phyloP scores from a whole-genome alignment of 257 asterid genomes.

The Knoxia roxburghii region DNA sequence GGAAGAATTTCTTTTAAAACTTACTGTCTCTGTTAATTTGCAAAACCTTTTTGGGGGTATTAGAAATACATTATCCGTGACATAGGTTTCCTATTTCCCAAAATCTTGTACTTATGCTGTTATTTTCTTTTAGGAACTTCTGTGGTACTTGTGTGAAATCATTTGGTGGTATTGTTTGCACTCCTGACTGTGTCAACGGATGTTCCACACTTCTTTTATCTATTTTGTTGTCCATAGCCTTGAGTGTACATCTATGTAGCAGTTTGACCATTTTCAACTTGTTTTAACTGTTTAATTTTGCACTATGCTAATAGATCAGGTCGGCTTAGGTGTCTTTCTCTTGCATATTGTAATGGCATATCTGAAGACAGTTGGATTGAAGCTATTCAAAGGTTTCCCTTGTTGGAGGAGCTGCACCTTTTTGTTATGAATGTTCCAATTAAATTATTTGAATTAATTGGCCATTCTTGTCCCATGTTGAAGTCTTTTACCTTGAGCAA shows the following conservation, averaged over 20 bases:
- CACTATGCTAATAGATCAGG: conserved; percentile 26
- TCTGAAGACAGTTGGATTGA: conserved; percentile 16
- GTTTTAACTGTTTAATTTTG: background rate
- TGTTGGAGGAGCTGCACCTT: conserved; percentile 50
- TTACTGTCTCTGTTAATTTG: background rate
- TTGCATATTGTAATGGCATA: conserved; percentile 20
- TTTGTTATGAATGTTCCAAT: background rate
- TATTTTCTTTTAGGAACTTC: background rate
- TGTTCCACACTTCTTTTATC: background rate
- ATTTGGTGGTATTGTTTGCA: background rate
- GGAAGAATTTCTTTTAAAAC: background rate
- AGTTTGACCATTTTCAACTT: background rate
- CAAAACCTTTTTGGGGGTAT: background rate
- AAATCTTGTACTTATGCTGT: background rate
- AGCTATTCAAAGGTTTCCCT: conserved; percentile 30
- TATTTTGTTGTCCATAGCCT: background rate
- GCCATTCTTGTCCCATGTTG: conserved; percentile 33
- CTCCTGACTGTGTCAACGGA: background rate
- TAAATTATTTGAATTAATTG: conserved; percentile 24
- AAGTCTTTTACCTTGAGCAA: conserved; percentile 33
- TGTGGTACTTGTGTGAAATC: background rate
- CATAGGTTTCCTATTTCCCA: background rate
- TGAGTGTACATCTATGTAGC: background rate
- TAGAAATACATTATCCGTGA: background rate
- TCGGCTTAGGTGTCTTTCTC: conserved; percentile 32